Evolutionary conservation across 1,284 basidiomycete species (phyloP), one percentile per base, ranked within the genome.

Genomic region (Phellopilus nigrolimitatus): DNA sequence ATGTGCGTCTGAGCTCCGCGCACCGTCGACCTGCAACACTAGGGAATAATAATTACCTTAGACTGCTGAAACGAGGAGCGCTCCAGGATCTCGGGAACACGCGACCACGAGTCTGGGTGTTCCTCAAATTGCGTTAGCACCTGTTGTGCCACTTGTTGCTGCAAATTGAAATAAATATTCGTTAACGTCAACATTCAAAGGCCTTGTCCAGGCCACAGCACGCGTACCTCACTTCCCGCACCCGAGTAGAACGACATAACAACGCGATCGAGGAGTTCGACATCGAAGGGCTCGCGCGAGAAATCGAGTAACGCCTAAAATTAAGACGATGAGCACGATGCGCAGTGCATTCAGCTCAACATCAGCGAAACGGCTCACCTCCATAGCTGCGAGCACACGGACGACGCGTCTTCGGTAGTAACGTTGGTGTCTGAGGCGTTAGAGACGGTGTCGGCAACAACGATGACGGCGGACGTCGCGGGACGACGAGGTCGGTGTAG

Each of bases 101-200:
- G 82, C 59, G 95, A 95, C 97, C 97, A 99, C 41, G 94, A 85
- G 56, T 99, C 97, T n/a, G 92, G 90, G 68, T 93, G 80, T 59
- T 99, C 97, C 69, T 99, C 94, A 65, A 99, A 91, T 67, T 97
- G 94, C 8, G 94, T 95, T 58, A 97, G 79, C 53, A 91, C 78
- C 64, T 88, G 84, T 68, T 95, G 93, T 17, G 93, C 92, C 65
- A 84, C 69, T 81, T 91, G 87, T 87, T 92, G 92, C 91, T 97
- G 63, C 46, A 60, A 31, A 49, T 31, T 27, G 22, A 34, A 25
- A 19, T 19, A 59, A 43, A 37, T n/a, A n/a, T n/a, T n/a, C n/a
- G n/a, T n/a, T n/a, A n/a, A n/a, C n/a, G 43, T 31, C 22, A 55
- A 54, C 56, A 53, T 31, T 40, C 22, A 19, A 33, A 24, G 30